Percentiles rank a stretch among this genome's conserved stretches.
Conservation (phyloP, 2,329 filamentous ascomycete species). For the Apiospora kogelbergensis region DNA sequence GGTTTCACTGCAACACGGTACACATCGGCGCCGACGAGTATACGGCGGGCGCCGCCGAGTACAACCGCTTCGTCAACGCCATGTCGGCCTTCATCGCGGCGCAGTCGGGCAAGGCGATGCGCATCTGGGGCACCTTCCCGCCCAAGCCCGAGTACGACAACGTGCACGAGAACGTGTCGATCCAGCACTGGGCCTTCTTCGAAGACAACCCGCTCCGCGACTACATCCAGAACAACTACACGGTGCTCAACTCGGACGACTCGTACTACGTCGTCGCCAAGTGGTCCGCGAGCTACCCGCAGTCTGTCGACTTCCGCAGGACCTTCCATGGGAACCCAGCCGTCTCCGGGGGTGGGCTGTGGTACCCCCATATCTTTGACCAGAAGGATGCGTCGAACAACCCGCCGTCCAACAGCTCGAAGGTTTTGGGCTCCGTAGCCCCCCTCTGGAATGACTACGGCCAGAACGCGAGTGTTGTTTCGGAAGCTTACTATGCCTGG, state of each 20-base stretch:
- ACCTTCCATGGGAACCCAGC: constrained; percentile 45
- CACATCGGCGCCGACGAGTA: constrained; percentile 60
- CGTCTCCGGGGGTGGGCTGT: constrained; percentile 35
- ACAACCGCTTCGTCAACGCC: constrained; percentile 53
- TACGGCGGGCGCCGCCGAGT: constrained; percentile 43
- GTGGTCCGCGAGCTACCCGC: constrained; percentile 44
- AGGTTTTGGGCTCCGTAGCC: constrained; percentile 47
- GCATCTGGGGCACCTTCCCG: constrained; percentile 58
- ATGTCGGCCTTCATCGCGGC: constrained; percentile 46
- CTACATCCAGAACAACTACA: constrained; percentile 45
- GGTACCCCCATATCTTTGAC: constrained; percentile 51
- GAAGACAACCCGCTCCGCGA: constrained; percentile 49
- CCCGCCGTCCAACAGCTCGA: constrained; percentile 36
- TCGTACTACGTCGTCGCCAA: constrained; percentile 52
- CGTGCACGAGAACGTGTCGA: constrained; percentile 44
- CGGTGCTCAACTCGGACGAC: constrained; percentile 54
- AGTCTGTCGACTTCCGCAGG: constrained; percentile 44
- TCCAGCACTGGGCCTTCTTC: constrained; percentile 57
- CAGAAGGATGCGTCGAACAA: constrained; percentile 48
- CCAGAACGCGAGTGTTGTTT: constrained; percentile 48
- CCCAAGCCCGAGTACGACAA: constrained; percentile 37
- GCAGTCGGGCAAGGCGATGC: constrained; percentile 41
- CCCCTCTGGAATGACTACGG: constrained; percentile 58
- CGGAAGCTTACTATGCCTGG: constrained; percentile 53
- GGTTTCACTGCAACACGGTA: constrained; percentile 56